Evolutionary conservation across 1,284 basidiomycete species (phyloP).

Genomic region (Bjerkandera adusta): DNA sequence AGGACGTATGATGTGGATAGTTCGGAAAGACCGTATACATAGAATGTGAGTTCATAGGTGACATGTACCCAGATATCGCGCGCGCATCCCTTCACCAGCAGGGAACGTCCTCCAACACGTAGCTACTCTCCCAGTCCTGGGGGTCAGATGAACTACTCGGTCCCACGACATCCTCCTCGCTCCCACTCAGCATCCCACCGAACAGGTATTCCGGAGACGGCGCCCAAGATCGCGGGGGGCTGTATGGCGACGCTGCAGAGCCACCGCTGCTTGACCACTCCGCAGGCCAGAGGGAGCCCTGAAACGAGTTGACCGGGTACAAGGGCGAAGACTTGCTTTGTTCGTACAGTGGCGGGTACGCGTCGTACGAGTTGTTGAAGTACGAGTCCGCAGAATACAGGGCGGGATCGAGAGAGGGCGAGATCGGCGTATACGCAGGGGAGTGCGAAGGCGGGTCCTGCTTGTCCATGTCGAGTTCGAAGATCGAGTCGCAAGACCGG

Average conservation of each 20-base stretch:
- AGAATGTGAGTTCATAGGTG: too few relatives aligned
- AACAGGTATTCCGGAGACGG: neutral
- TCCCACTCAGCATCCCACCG: too few relatives aligned
- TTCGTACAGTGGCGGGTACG: neutral
- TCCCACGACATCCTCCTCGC: neutral
- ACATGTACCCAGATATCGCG: too few relatives aligned
- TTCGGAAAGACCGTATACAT: too few relatives aligned
- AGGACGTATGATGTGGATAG: too few relatives aligned
- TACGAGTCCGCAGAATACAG: neutral
- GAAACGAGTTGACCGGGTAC: neutral
- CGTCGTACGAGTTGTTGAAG: neutral
- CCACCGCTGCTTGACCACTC: neutral
- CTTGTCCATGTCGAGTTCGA: neutral
- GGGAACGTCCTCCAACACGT: conserved; percentile 8
- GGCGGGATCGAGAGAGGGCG: conserved; percentile 4
- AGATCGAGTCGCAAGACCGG: neutral
- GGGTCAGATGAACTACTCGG: conserved; percentile 8
- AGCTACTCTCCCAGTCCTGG: conserved; percentile 13
- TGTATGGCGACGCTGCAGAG: neutral
- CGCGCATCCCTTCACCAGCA: too few relatives aligned
- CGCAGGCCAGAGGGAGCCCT: neutral
- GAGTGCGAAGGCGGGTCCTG: neutral
- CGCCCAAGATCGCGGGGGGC: neutral
- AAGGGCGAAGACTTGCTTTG: neutral
- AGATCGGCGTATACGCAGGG: conserved; percentile 1